Conservation (phyloP, 495 filamentous ascomycete species). For the Talaromyces trachyspermus region DNA sequence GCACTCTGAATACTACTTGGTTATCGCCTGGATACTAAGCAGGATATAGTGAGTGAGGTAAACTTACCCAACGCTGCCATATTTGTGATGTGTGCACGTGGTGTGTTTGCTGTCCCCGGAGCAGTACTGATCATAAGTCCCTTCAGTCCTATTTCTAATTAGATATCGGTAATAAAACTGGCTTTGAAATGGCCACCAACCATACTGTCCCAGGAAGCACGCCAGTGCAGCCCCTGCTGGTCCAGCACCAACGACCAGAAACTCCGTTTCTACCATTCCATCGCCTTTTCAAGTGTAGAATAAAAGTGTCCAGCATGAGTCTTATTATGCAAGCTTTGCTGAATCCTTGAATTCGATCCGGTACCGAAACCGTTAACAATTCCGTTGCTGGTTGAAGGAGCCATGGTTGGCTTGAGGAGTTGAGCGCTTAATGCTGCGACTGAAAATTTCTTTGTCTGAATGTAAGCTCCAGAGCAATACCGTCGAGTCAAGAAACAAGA, state of each 20-base stretch:
- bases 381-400: no score
- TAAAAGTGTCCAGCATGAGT: no score
- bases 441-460: no score
- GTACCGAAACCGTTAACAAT: no score
- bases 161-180: background rate
- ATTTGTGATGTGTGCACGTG: slow-evolving; percentile 51
- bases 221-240: slow-evolving; percentile 49
- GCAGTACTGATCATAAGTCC: slow-evolving; percentile 42
- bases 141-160: slow-evolving; percentile 25
- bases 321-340: no score
- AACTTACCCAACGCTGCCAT: slow-evolving; percentile 36
- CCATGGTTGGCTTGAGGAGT: no score
- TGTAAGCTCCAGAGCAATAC: no score
- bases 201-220: slow-evolving; percentile 36
- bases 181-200: no score
- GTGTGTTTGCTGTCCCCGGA: slow-evolving; percentile 42
- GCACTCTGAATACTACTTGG: slow-evolving; percentile 32
- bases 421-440: no score
- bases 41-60: background rate
- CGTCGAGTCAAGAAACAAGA: no score
- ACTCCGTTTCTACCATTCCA: slow-evolving; percentile 26
- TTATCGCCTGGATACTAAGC: background rate
- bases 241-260: slow-evolving; percentile 49
- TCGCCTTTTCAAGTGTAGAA: no score
- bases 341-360: no score